Base-by-base conservation (phyloP, 1,284 basidiomycete species). In the Cryptococcus sp. region DNA sequence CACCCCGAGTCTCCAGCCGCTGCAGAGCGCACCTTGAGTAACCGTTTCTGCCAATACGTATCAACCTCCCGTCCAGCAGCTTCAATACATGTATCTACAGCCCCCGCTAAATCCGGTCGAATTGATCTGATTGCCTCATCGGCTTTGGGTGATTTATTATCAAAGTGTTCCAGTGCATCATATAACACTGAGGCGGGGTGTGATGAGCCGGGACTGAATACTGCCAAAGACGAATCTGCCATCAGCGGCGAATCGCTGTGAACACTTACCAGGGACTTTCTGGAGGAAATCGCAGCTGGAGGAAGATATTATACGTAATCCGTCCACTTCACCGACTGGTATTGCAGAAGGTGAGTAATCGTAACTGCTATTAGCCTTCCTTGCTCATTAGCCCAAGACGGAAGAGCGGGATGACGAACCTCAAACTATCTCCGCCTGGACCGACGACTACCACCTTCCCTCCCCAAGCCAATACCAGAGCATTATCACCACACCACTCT, bases 401-500 rank as follows among this genome's bases (percentile, higher is more conserved):
- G n/a, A 10, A n/a, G 34, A 36, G 34, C 34, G n/a, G 22, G 37
- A 14, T 13, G 36, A 78, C 86, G 63, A 69, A 93, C 88, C 82
- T 82, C 22, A 98, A 76, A 1, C 84, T 86, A 59, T 94, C 91
- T 1, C 91, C 92, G 57, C 85, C 89, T 3, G 94, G 94, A 2
- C 94, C 93, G 9, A 97, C 87, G 45, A 99, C 80, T 14, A 93
- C 77, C 0, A 86, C 86, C 43, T 85, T 77, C n/a, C 82, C 79
- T 36, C 62, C 69, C 87, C 90, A 98, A 2, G 85, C 86, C 16
- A 98, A 80, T 2, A 91, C 81, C 23, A 98, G 87, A 0, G 91
- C 91, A 72, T 98, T 92, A 69, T 92, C 92, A 4, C 93, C 93
- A 67, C 93, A 98, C 96, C 96, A 98, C 66, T 88, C 87, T 0